Conservation (phyloP, 495 filamentous ascomycete genomes). For the Neurospora sp. region DNA sequence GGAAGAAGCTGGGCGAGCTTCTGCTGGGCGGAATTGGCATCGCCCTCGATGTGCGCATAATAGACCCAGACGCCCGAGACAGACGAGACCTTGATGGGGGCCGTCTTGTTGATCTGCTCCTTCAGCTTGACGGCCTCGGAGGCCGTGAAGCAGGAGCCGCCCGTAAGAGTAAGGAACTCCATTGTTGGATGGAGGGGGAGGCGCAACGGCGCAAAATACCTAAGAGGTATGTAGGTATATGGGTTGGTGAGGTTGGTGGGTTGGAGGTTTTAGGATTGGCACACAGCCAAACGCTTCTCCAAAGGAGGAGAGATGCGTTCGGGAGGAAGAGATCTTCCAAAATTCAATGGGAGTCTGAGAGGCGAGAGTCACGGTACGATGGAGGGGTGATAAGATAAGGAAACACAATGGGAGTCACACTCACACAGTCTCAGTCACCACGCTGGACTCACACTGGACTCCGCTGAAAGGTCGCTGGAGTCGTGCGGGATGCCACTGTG, state of each 20-base stretch:
- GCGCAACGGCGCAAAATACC: background rate
- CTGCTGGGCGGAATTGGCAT: slow-evolving; percentile 18
- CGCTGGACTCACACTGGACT: background rate
- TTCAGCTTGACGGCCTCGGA: slow-evolving; percentile 40
- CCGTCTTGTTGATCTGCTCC: slow-evolving; percentile 34
- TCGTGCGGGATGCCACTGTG: background rate
- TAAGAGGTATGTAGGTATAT: background rate
- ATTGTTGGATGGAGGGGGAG: slow-evolving; percentile 8
- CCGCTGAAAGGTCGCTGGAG: background rate
- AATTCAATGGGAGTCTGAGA: background rate
- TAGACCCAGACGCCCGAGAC: slow-evolving; percentile 42
- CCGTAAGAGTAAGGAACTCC: slow-evolving; percentile 27
- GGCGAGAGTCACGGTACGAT: background rate
- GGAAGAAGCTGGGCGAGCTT: slow-evolving; percentile 35
- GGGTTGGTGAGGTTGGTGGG: background rate
- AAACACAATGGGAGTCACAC: background rate
- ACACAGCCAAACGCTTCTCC: slow-evolving; percentile 1
- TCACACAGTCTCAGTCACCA: background rate
- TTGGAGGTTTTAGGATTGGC: background rate
- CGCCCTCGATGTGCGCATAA: slow-evolving; percentile 35
- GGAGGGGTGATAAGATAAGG: background rate
- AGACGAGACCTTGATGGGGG: slow-evolving; percentile 28
- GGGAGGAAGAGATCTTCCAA: background rate
- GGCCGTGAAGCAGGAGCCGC: slow-evolving; percentile 40
- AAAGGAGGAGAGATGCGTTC: background rate